These are phyloP conservation scores for Coemansia biformis DNA, from an alignment of 192 early-diverging fungal genomes.

Conservation along the genomic window DNA sequence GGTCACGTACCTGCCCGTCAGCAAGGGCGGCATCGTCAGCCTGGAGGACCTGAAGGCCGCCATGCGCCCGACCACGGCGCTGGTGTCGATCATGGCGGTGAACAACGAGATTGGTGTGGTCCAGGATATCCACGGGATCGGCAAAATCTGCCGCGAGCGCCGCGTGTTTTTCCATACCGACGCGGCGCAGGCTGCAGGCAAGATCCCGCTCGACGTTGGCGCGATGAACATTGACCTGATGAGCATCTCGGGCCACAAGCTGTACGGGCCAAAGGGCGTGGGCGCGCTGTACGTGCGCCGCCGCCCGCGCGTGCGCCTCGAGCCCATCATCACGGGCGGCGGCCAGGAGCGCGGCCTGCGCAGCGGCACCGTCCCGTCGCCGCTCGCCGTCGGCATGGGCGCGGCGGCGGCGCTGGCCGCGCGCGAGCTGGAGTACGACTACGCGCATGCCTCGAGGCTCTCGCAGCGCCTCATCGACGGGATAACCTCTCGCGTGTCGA, in stretches of 20 bases:
- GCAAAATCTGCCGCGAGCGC: constrained; percentile 73
- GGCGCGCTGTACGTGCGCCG: constrained; percentile 91
- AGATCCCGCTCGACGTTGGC: constrained; percentile 89
- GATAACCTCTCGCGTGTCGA: constrained; percentile 67
- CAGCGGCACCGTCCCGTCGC: constrained; percentile 90
- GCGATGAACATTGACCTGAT: constrained; percentile 91
- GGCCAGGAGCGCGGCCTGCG: constrained; percentile 94
- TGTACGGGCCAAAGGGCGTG: constrained; percentile 97
- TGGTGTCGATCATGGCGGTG: constrained; percentile 95
- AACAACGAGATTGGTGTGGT: constrained; percentile 99
- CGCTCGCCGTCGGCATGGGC: constrained; percentile 85
- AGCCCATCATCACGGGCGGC: constrained; percentile 86
- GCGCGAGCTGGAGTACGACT: constrained; percentile 83
- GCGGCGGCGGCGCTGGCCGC: constrained; percentile 73
- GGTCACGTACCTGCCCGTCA: constrained; percentile 89
- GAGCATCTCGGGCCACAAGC: constrained; percentile 95
- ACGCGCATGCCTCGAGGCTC: constrained; percentile 62
- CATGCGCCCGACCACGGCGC: constrained; percentile 81
- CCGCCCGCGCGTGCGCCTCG: constrained; percentile 86
- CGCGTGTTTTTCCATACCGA: constrained; percentile 97
- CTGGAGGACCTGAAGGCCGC: constrained; percentile 73
- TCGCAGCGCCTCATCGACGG: constrained; percentile 76
- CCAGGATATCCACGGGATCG: constrained; percentile 89
- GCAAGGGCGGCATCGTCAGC: constrained; percentile 76
- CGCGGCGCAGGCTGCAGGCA: constrained; percentile 93